These are phyloP conservation scores for Leptographium wingfieldii DNA, from an alignment of 2,329 filamentous ascomycete species.

Conservation along the genomic window DNA sequence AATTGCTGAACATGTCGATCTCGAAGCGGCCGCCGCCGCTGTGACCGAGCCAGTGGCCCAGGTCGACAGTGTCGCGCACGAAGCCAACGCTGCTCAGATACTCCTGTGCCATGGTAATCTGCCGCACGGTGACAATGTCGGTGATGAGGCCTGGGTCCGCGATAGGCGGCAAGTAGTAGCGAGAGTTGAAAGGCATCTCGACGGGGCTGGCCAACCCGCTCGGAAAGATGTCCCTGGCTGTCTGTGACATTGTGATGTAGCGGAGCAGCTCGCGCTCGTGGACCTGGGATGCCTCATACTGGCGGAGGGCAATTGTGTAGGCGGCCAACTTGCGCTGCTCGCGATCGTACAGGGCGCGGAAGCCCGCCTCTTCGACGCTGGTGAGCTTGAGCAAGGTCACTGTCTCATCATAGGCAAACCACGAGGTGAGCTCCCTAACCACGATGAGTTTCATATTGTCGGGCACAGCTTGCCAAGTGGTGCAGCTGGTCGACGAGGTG, in stretches of 20 bases:
- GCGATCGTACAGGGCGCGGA: slow-evolving; percentile 5
- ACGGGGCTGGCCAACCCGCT: not conserved
- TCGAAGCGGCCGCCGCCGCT: slow-evolving; percentile 4
- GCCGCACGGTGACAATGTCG: slow-evolving; percentile 3
- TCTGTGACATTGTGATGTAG: not conserved
- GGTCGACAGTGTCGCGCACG: not conserved
- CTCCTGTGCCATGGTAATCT: slow-evolving; percentile 2
- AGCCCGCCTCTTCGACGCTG: not conserved
- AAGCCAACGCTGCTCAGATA: slow-evolving; percentile 6
- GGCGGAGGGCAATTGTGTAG: not conserved
- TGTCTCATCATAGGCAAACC: slow-evolving; percentile 1
- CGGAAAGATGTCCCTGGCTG: not conserved
- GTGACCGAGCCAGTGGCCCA: slow-evolving; percentile 8
- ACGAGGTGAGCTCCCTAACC: slow-evolving; percentile 7
- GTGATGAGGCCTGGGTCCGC: not conserved
- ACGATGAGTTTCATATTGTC: slow-evolving; percentile 11
- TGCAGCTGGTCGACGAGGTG: not conserved
- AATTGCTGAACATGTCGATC: not conserved
- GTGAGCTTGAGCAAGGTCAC: slow-evolving; percentile 4
- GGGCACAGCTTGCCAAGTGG: slow-evolving; percentile 5
- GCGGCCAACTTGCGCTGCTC: slow-evolving; percentile 2
- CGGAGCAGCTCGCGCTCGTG: not conserved
- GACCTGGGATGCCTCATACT: not conserved
- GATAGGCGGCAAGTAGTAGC: not conserved
- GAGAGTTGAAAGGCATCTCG: too few species aligned